These are phyloP conservation scores for Trichoderma guizhouense DNA, from an alignment of 2,329 filamentous ascomycete genomes.

Conservation along the genomic window DNA sequence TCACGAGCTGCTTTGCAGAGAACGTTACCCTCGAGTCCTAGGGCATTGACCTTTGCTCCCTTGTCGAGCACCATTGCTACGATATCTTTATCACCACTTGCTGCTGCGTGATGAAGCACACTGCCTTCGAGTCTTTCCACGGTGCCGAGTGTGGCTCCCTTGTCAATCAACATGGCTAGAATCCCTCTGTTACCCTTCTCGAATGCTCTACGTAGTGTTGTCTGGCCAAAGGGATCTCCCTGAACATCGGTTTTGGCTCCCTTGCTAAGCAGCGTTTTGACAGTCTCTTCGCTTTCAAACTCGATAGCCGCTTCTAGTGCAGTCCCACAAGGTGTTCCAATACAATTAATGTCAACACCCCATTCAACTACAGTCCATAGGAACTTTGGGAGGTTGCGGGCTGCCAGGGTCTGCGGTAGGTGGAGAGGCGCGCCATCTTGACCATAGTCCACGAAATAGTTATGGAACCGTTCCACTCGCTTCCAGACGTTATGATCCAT, in stretches of 20 bases:
- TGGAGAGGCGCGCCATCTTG: not conserved
- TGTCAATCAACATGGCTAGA: not conserved
- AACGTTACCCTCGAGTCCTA: not conserved
- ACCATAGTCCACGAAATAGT: not conserved
- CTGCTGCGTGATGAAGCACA: not conserved
- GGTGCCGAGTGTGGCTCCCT: not conserved
- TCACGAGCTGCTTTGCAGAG: not conserved
- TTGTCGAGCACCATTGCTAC: not conserved
- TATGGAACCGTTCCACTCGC: not conserved
- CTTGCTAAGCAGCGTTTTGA: not conserved
- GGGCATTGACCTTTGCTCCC: not conserved
- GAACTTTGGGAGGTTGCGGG: not conserved
- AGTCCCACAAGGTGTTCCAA: not conserved
- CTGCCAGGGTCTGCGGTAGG: not conserved
- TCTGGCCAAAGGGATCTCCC: not conserved
- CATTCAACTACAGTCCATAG: rapidly evolving
- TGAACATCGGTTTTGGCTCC: not conserved
- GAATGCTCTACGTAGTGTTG: not conserved
- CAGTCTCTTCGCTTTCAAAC: not conserved
- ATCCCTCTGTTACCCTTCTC: not conserved
- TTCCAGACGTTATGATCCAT: rapidly evolving
- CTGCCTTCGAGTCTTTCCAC: not conserved
- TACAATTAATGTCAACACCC: not conserved
- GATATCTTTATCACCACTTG: not conserved
- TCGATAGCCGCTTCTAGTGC: not conserved